Evolutionary conservation across 2,329 filamentous ascomycete species (phyloP).

Genomic region (Furcasterigmium sp.): DNA sequence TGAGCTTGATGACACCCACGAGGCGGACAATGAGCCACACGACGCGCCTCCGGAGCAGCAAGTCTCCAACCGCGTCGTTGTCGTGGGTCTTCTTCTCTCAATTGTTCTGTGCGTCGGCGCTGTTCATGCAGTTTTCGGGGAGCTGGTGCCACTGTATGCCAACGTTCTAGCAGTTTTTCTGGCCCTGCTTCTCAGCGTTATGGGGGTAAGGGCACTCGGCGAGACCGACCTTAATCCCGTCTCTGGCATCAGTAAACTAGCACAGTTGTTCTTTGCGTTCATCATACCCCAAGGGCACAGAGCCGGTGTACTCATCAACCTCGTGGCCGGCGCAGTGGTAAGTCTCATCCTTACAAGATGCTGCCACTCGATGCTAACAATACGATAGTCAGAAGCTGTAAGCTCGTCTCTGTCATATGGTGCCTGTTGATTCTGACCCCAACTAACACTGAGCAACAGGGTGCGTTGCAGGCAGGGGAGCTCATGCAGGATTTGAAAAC

Average conservation of each 20-base stretch:
- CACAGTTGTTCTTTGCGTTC: slow-evolving; percentile 89
- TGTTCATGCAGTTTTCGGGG: slow-evolving; percentile 78
- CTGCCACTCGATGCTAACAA: neutral
- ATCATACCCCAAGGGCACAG: slow-evolving; percentile 76
- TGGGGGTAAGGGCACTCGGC: slow-evolving; percentile 63
- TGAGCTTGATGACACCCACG: too few relatives aligned
- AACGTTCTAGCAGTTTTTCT: slow-evolving; percentile 77
- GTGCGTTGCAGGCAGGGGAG: slow-evolving; percentile 90
- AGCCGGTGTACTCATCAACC: slow-evolving; percentile 89
- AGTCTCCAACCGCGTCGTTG: slow-evolving; percentile 65
- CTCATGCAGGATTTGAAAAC: slow-evolving; percentile 97
- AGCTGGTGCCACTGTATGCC: slow-evolving; percentile 72
- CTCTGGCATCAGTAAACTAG: slow-evolving; percentile 92
- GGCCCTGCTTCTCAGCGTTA: slow-evolving; percentile 72
- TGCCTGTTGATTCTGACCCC: neutral
- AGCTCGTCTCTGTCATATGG: neutral
- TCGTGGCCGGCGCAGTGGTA: slow-evolving; percentile 82
- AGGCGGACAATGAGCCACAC: too few relatives aligned
- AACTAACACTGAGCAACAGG: slow-evolving; percentile 21
- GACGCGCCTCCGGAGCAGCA: slow-evolving; percentile 84
- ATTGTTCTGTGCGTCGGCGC: slow-evolving; percentile 74
- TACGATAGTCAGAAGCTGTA: slow-evolving; percentile 2
- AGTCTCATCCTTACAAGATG: slow-evolving; percentile 13
- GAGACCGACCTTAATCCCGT: slow-evolving; percentile 96
- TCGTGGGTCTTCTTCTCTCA: slow-evolving; percentile 70